A percentile compares a stretch with the other conserved stretches of the same genome.
These are phyloP conservation scores for Litchi chinensis DNA, from an alignment of 345 rosid species.

Conservation along the genomic window DNA sequence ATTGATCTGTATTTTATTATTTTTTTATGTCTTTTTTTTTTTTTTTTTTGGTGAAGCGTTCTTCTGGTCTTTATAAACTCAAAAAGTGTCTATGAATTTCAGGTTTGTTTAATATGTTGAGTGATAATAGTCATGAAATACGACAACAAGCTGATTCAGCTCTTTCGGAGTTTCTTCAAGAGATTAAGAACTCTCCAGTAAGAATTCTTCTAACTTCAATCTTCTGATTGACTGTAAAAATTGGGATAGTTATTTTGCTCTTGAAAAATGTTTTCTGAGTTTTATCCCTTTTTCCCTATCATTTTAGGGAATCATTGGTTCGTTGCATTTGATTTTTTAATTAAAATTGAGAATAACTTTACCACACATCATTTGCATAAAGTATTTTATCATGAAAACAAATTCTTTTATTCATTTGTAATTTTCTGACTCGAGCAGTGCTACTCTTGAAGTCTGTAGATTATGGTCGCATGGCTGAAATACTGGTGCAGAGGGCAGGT, in stretches of 20 bases:
- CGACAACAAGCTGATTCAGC: slow-evolving; percentile 99
- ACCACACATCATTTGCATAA: not conserved
- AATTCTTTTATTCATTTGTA: slow-evolving; percentile 50
- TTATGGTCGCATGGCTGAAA: slow-evolving; percentile 99
- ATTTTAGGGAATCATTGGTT: not conserved
- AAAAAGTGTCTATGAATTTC: slow-evolving; percentile 28
- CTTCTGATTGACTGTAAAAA: not conserved
- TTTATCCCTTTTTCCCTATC: not conserved
- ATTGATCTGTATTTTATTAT: slow-evolving; percentile 9
- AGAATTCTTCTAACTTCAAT: slow-evolving; percentile 38
- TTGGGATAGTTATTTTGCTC: slow-evolving; percentile 7
- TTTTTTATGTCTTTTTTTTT: not conserved
- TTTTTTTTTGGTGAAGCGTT: not conserved
- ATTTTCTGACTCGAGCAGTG: slow-evolving; percentile 89
- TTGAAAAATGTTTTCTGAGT: slow-evolving; percentile 2
- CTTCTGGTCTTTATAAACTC: slow-evolving; percentile 19
- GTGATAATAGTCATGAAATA: slow-evolving; percentile 98
- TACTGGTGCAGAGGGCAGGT: slow-evolving; percentile 94
- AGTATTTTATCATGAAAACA: slow-evolving; percentile 29
- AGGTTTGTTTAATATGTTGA: slow-evolving; percentile 98
- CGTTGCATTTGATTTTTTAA: not conserved
- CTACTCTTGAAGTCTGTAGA: slow-evolving; percentile 99
- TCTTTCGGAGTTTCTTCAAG: slow-evolving; percentile 99
- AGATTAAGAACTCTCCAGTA: slow-evolving; percentile 99
- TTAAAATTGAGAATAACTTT: not conserved